Evolutionary conservation across 345 rosid genomes (phyloP).

Genomic region (Salix exigua): DNA sequence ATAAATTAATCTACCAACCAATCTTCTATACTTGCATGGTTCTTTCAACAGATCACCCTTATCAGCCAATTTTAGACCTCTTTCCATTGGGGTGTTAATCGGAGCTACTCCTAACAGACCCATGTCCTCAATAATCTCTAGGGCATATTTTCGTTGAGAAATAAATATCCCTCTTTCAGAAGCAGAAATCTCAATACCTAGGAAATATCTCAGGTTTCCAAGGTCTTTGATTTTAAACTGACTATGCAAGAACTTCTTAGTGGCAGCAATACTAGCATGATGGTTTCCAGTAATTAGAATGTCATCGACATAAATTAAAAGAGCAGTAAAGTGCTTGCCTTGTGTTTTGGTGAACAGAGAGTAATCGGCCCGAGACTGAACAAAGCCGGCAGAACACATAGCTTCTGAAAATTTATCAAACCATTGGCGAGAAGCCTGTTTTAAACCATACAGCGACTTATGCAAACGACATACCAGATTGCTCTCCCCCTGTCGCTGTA

Average conservation of each 20-base stretch:
- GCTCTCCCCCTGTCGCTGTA: background rate
- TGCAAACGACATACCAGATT: background rate
- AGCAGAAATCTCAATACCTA: background rate
- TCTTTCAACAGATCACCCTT: background rate
- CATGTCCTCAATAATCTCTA: background rate
- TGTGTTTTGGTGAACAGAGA: background rate
- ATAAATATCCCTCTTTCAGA: background rate
- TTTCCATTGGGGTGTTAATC: background rate
- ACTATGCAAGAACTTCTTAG: background rate
- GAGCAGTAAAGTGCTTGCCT: background rate
- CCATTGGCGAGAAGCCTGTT: background rate
- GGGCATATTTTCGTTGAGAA: background rate
- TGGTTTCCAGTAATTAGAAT: conserved; percentile 1
- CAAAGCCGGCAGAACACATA: background rate
- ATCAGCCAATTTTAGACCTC: background rate
- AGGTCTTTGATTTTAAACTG: background rate
- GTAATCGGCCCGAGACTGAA: background rate
- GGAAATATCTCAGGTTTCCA: background rate
- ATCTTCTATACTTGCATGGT: background rate
- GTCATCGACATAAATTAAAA: background rate
- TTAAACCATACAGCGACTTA: background rate
- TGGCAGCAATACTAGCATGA: background rate
- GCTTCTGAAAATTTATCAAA: background rate
- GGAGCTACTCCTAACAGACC: background rate
- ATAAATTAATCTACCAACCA: conserved; percentile 2